Evolutionary conservation across 2,329 filamentous ascomycete species (phyloP), one percentile per base, ranked within the genome.

Genomic region (Fusarium avenaceum): DNA sequence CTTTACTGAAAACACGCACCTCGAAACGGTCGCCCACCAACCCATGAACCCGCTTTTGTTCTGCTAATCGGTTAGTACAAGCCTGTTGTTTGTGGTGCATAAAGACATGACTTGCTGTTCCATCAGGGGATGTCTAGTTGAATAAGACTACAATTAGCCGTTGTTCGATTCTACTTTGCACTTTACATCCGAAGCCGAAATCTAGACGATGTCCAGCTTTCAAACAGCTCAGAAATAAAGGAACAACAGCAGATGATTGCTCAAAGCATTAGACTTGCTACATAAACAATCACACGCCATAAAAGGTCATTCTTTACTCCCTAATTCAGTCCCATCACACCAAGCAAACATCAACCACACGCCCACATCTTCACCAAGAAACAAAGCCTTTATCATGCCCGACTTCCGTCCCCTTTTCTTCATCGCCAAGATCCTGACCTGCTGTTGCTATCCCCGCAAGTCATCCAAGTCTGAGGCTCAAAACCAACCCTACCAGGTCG

Each of bases 381-480:
- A 3, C 4, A 6, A 5, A 2, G 15, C 11, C 10, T 13, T 20
- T 43, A 46, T 22, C 2, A 71, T 71, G 68, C 68, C 68, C 6
- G 61, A 71, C 38, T 71, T 71, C 8, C 67, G 67, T 10, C 57
- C n/a, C 0, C 32, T 71, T 7, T 58, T 71, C 30, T 38, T 35
- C n/a, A 20, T 64, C 14, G 24, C 42, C 7, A 58, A 50, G 33
- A 20, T 43, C 10, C 15, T 64, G 11, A 64, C 59, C 35, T 63
- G 59, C 9, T 32, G 46, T 30, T 64, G 61, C 24, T 40, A 28
- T 35, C 58, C 33, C 4, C 22, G 24, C n/a, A 51, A 44, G 13
- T 32, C 38, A 7, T 7, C 19, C 6, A 20, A 24, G 9, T 6
- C 28, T 4, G 24, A 24, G 28, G n/a, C 8, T 6, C 17, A 30